Percentiles rank a stretch among this genome's conserved stretches.
Conservation (phyloP, 1,284 basidiomycete species). For the Hymenochaete sp. region DNA sequence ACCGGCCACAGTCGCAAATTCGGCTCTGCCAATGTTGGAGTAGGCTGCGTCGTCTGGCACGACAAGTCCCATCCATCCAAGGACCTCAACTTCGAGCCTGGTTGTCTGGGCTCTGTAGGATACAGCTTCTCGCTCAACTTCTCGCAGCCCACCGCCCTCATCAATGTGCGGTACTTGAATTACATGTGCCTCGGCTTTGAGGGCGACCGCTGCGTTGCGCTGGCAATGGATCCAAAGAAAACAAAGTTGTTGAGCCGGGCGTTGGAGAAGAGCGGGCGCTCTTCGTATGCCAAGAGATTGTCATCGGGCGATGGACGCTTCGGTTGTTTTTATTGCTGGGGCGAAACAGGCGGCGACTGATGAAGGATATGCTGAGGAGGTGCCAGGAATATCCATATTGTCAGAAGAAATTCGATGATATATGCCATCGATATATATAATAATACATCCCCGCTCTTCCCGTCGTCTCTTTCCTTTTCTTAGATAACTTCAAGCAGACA, state of each 20-base stretch:
- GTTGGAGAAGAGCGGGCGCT: conserved; percentile 75
- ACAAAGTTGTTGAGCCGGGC: conserved; percentile 81
- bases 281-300: conserved; percentile 67
- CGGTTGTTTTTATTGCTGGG: conserved; percentile 28
- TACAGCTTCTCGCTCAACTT: conserved; percentile 91
- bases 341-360: conserved; percentile 32
- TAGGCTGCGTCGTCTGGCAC: conserved; percentile 85
- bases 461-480: conserved; percentile 88
- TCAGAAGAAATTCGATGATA: background rate
- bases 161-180: conserved; percentile 92
- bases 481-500: conserved; percentile 63
- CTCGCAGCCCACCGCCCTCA: conserved; percentile 81
- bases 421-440: conserved; percentile 32
- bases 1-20: conserved; percentile 87
- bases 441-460: conserved; percentile 76
- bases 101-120: conserved; percentile 59
- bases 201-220: conserved; percentile 69
- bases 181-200: conserved; percentile 78
- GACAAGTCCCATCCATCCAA: conserved; percentile 71
- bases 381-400: conserved; percentile 4
- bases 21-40: conserved; percentile 81
- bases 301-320: conserved; percentile 35
- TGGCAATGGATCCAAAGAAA: conserved; percentile 76
- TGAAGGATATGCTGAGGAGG: conserved; percentile 46
- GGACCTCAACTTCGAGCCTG: conserved; percentile 89